Evolutionary conservation across 202 grass and related monocot species (phyloP).

Genomic region (Carex arenaria): DNA sequence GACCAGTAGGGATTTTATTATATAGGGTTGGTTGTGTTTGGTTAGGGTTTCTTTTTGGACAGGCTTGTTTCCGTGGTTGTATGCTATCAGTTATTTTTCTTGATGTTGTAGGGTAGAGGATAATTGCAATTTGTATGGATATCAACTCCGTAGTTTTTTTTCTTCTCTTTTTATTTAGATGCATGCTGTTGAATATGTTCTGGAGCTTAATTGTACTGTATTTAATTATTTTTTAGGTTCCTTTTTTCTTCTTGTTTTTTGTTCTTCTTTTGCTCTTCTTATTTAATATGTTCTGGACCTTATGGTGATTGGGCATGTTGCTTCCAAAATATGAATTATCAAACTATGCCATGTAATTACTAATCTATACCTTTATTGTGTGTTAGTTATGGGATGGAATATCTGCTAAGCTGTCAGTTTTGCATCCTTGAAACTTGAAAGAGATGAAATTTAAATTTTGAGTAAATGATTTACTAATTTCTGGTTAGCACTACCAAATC

Average conservation of each 20-base stretch:
- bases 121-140: slow-evolving; percentile 21
- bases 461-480: no score
- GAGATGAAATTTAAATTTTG: no score
- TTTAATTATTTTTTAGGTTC: not conserved
- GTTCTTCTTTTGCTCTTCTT: not conserved
- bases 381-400: not conserved
- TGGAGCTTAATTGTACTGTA: slow-evolving; percentile 12
- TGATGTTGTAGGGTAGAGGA: slow-evolving; percentile 11
- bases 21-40: slow-evolving; percentile 4
- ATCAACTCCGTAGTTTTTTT: not conserved
- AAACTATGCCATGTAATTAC: not conserved
- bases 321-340: not conserved
- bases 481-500: not conserved
- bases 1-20: not conserved
- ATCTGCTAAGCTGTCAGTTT: not conserved
- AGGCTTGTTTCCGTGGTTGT: not conserved
- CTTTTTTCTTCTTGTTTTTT: not conserved
- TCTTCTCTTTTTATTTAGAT: not conserved
- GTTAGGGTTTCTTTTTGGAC: not conserved
- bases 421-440: no score
- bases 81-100: slow-evolving; percentile 8
- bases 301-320: not conserved
- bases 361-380: not conserved
- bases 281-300: not conserved
- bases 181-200: not conserved